These are phyloP conservation scores for Boletus fagicola DNA, from an alignment of 768 basidiomycete genomes.

Conservation along the genomic window DNA sequence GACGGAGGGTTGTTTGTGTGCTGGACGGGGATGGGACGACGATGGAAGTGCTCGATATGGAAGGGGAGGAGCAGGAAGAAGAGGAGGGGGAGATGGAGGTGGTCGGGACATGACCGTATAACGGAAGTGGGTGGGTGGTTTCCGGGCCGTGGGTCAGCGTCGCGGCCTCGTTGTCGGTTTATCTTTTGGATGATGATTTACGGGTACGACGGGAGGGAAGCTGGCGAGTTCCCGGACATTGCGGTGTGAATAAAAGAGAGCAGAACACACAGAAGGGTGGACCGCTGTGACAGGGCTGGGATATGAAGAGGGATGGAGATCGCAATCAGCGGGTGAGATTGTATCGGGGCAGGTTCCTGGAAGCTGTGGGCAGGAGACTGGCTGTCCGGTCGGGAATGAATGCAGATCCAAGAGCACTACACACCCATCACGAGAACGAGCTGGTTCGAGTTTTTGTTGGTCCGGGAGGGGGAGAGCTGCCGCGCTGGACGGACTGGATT, in stretches of 20 bases:
- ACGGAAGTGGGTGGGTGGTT: constrained; percentile 14
- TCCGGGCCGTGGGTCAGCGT: constrained; percentile 20
- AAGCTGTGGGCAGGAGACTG: constrained; percentile 24
- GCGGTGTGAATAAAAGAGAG: constrained; percentile 41
- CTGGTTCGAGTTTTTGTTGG: not conserved
- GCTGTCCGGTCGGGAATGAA: constrained; percentile 33
- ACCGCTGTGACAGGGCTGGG: constrained; percentile 11
- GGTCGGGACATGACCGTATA: constrained; percentile 21
- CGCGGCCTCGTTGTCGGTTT: constrained; percentile 30
- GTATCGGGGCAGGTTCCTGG: constrained; percentile 30
- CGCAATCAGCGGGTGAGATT: constrained; percentile 26
- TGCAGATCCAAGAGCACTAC: constrained; percentile 27
- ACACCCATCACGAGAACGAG: constrained; percentile 6
- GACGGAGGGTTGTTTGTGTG: constrained; percentile 74
- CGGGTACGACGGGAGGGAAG: constrained; percentile 27
- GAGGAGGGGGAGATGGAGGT: constrained; percentile 35
- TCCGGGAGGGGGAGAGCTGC: constrained; percentile 14
- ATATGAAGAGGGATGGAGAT: constrained; percentile 7
- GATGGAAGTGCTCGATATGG: constrained; percentile 77
- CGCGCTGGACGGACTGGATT: constrained; percentile 34
- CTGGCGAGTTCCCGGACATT: constrained; percentile 39
- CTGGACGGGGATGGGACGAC: constrained; percentile 59
- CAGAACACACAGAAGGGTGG: not conserved
- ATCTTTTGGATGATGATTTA: constrained; percentile 21
- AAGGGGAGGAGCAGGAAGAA: constrained; percentile 54